Base-by-base conservation (phyloP, 169 alveolate genomes). In the Plasmodium coatneyi region DNA sequence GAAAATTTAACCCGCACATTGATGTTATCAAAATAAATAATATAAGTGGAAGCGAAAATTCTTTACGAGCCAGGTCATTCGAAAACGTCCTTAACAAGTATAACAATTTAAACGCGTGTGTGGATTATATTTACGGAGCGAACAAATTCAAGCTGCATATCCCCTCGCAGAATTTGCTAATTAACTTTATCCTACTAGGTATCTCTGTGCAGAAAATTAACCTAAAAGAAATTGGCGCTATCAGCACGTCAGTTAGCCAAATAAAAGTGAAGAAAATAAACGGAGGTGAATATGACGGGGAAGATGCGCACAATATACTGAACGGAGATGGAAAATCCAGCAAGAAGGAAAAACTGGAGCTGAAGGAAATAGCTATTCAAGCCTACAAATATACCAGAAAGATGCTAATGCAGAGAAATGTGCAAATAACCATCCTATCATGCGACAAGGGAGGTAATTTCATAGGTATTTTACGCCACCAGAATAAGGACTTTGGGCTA, bases 391-490 rank as follows among this genome's bases (percentile, higher is more conserved):
- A 89, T 56, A 80, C 90, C 5, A 89, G 94, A 66, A 89, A 70
- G 60, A 39, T 60, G 89, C 71, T 89, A 12, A 89, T 89, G 94
- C 94, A 89, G 52, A 89, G 94, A 41, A 43, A 41, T 28, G 94
- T 89, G 4, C 94, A 89, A 72, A 89, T 89, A 56, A 25, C 91
- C 34, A 89, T 89, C 28, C 14, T 89, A 10, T 43, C 94, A 34
- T 89, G 94, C 66, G 94, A 89, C n/a, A 89, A 89, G 76, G 94
- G 94, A 56, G 94, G 94, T 0, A 89, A 89, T 52, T 89, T 89
- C 72, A 89, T 89, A 28, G 94, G 94, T 25, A 66, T 80, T 14
- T 66, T 89, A 30, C 81, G 72, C 28, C 71, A 89, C 71, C 94
- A 89, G 25, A 89, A 89, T 89, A 80, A 80, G 25, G 94, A 89